Conservation (phyloP, 371 early-diverging fungal genomes). For the Zychaea mexicana region DNA sequence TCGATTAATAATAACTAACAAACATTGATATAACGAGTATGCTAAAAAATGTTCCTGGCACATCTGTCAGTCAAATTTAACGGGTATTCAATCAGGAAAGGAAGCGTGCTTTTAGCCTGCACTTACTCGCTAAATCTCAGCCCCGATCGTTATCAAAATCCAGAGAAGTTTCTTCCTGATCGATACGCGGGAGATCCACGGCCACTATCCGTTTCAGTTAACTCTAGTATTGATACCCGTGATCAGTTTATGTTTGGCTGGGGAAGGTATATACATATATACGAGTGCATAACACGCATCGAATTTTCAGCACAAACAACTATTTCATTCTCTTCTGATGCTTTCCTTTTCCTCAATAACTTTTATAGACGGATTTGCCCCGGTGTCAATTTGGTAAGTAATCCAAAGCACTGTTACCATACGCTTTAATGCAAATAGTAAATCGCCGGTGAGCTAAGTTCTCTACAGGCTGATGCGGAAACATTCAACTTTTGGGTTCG, state of each 20-base stretch:
- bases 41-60: too few relatives aligned
- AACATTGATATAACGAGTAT: too few relatives aligned
- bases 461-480: neutral
- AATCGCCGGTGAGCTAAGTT: neutral
- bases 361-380: slow-evolving; percentile 1
- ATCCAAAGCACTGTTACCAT: too few relatives aligned
- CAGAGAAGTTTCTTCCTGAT: slow-evolving; percentile 4
- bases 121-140: slow-evolving; percentile 1
- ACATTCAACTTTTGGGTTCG: slow-evolving; percentile 1
- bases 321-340: neutral
- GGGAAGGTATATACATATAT: slow-evolving; percentile 3
- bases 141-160: neutral
- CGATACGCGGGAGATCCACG: slow-evolving; percentile 12
- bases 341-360: too few relatives aligned
- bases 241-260: slow-evolving; percentile 11
- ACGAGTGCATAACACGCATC: too few relatives aligned
- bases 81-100: slow-evolving; percentile 12
- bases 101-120: slow-evolving; percentile 3
- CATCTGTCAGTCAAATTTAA: slow-evolving; percentile 5
- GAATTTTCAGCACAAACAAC: neutral
- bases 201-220: neutral
- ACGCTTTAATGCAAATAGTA: neutral
- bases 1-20: neutral
- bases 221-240: slow-evolving; percentile 7
- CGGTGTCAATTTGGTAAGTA: neutral